Evolutionary conservation across 257 asterid genomes (phyloP).

Genomic region (Lavandula angustifolia): DNA sequence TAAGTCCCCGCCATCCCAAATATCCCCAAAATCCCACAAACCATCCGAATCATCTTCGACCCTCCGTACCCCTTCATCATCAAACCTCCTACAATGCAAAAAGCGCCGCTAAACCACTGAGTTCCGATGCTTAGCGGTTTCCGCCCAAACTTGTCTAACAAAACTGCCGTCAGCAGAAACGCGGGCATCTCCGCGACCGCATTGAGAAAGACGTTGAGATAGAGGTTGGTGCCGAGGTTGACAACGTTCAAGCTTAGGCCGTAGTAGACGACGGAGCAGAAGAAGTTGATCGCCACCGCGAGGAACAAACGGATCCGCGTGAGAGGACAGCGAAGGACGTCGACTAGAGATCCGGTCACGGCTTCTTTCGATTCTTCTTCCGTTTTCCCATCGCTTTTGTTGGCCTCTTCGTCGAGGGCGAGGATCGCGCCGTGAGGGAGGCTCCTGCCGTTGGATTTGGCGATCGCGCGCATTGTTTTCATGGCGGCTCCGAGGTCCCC

Average conservation of each 20-base stretch:
- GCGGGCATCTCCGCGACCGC: constrained; percentile 89
- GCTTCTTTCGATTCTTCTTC: constrained; percentile 37
- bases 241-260: constrained; percentile 79
- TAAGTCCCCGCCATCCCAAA: constrained; percentile 95
- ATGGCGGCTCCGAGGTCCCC: constrained; percentile 55
- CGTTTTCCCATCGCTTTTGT: neutral
- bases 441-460: constrained; percentile 46
- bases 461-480: constrained; percentile 62
- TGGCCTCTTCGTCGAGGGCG: constrained; percentile 56
- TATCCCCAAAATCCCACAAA: constrained; percentile 50
- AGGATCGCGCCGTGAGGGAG: constrained; percentile 53
- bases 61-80: constrained; percentile 33
- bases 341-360: constrained; percentile 59
- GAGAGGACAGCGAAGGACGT: constrained; percentile 54
- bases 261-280: constrained; percentile 77
- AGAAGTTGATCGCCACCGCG: constrained; percentile 71
- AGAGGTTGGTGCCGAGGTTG: constrained; percentile 77
- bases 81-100: constrained; percentile 55
- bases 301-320: constrained; percentile 65
- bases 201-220: constrained; percentile 70
- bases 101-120: constrained; percentile 67
- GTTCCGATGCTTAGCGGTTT: constrained; percentile 79
- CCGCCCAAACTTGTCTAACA: constrained; percentile 60
- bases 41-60: constrained; percentile 23
- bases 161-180: constrained; percentile 56